A percentile compares a stretch with the other conserved stretches of the same genome.
Conservation (phyloP, 345 rosid genomes). For the Nasturtium officinale region DNA sequence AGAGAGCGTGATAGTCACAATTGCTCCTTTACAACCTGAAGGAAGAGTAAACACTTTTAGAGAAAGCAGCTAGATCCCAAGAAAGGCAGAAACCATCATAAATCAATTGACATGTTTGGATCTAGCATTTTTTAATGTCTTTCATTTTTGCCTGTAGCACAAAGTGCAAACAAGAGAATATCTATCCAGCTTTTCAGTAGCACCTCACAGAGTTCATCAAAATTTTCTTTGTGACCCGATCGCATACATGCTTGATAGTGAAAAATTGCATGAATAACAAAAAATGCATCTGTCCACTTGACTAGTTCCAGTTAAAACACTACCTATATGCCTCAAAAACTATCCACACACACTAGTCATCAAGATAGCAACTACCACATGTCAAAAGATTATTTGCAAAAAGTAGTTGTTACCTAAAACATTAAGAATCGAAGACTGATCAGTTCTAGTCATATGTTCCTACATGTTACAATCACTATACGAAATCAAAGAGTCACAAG, state of each 20-base stretch:
- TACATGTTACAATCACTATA: slow-evolving; percentile 1
- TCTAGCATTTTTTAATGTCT: not conserved
- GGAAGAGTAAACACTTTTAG: slow-evolving; percentile 35
- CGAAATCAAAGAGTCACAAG: not conserved
- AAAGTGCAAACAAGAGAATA: slow-evolving; percentile 30
- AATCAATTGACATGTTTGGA: not conserved
- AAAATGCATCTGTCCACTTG: slow-evolving; percentile 4
- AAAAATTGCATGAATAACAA: not conserved
- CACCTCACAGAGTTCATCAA: slow-evolving; percentile 23
- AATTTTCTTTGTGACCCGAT: not conserved
- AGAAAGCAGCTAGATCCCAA: slow-evolving; percentile 27
- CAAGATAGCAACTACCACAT: not conserved
- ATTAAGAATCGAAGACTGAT: not conserved
- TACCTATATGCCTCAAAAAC: not conserved
- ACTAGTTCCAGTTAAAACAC: not conserved
- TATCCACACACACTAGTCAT: not conserved
- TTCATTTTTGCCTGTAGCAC: slow-evolving; percentile 20
- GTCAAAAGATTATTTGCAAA: not conserved
- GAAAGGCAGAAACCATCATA: slow-evolving; percentile 12
- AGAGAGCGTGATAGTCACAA: slow-evolving; percentile 25
- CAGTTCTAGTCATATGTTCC: not conserved
- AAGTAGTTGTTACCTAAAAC: not conserved
- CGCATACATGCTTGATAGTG: not conserved
- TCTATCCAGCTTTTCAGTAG: not conserved
- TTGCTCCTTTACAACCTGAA: slow-evolving; percentile 48